phyloP scores from a whole-genome alignment of 495 filamentous ascomycete genomes.

The Bathelium albidoporum region DNA sequence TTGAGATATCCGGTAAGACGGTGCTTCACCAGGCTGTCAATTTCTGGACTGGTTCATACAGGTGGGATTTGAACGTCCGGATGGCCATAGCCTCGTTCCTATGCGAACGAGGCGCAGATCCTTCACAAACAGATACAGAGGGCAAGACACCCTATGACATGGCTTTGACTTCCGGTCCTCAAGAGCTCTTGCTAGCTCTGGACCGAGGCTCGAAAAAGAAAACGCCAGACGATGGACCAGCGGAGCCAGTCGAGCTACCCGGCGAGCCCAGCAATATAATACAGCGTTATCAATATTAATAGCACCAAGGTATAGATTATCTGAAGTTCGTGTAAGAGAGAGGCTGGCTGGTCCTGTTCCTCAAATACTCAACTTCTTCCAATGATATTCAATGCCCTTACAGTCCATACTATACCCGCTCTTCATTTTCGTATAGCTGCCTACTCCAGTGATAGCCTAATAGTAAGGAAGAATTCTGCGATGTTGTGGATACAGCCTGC shows the following conservation, averaged over 20 bases:
- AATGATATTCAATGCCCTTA: too few species aligned
- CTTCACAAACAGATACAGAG: slow-evolving; percentile 10
- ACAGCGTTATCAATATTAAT: background rate
- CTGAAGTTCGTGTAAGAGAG: too few species aligned
- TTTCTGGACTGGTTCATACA: slow-evolving; percentile 16
- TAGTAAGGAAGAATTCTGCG: too few species aligned
- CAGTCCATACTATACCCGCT: too few species aligned
- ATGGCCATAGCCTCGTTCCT: slow-evolving; percentile 10
- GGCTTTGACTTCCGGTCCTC: slow-evolving; percentile 12
- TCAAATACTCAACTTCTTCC: too few species aligned
- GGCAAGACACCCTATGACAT: slow-evolving; percentile 17
- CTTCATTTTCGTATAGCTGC: too few species aligned
- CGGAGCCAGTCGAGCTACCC: slow-evolving; percentile 11
- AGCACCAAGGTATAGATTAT: background rate
- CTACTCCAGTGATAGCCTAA: too few species aligned
- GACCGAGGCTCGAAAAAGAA: slow-evolving; percentile 11
- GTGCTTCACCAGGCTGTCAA: slow-evolving; percentile 19
- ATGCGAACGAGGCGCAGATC: slow-evolving; percentile 14
- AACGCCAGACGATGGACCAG: background rate
- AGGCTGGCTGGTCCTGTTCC: too few species aligned
- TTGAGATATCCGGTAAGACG: slow-evolving; percentile 11
- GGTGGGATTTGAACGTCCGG: slow-evolving; percentile 17
- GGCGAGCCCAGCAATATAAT: background rate
- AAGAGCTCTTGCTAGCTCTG: slow-evolving; percentile 12
- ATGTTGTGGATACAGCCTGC: too few species aligned